These are phyloP conservation scores for Zopfia rhizophila DNA, from an alignment of 2,329 filamentous ascomycete species.

Conservation along the genomic window DNA sequence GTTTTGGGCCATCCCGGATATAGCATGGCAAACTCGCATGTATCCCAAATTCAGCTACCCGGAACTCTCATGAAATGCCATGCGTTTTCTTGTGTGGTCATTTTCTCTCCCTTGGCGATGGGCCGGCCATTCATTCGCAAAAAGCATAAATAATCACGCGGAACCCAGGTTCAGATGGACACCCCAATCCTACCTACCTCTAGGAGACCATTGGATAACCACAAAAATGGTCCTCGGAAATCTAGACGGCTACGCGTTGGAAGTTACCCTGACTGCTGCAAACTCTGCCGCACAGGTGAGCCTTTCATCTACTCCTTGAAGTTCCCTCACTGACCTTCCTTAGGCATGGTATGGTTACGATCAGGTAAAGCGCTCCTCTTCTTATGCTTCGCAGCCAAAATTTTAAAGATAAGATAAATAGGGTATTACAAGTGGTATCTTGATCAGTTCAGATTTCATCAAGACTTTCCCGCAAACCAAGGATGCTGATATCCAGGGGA, in stretches of 20 bases:
- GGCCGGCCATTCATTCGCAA: constrained; percentile 4
- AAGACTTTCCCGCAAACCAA: constrained; percentile 30
- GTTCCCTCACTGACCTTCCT: background rate
- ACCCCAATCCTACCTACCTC: constrained; percentile 3
- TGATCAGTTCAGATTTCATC: constrained; percentile 32
- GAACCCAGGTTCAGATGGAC: constrained; percentile 5
- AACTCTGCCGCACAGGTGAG: constrained; percentile 30
- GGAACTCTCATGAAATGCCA: constrained; percentile 2
- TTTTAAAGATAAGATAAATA: constrained; percentile 1
- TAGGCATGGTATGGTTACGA: constrained; percentile 29
- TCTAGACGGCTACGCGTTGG: constrained; percentile 32
- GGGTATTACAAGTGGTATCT: constrained; percentile 24
- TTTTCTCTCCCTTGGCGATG: constrained; percentile 4
- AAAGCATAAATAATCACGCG: constrained; percentile 18
- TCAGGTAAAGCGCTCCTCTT: constrained; percentile 11
- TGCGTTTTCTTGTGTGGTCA: constrained; percentile 6
- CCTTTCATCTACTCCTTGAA: background rate
- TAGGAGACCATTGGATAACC: background rate
- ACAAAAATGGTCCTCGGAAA: constrained; percentile 16
- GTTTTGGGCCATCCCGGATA: constrained; percentile 9
- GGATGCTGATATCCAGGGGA: constrained; percentile 30
- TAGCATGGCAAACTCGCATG: constrained; percentile 13
- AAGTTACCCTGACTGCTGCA: constrained; percentile 30
- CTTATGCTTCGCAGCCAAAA: background rate
- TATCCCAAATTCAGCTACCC: constrained; percentile 12